Base-by-base conservation (phyloP, 352 stramenopile species). In the Pythium guiyangense region DNA sequence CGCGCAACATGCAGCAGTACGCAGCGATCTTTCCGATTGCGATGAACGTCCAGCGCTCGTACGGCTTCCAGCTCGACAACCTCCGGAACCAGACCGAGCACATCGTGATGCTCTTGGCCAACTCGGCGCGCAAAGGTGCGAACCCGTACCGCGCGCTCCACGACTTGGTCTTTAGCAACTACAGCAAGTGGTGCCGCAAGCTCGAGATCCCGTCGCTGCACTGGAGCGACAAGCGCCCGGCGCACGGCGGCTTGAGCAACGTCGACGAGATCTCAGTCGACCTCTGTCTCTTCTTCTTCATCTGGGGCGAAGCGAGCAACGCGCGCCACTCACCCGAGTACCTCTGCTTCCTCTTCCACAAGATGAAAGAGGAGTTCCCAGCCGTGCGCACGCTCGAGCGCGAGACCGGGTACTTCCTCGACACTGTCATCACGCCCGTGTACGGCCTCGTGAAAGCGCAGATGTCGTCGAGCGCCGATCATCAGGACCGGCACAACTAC, bases 261-360 rank as follows among this genome's bases (percentile, higher is more conserved):
- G 69, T 93, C n/a, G 85, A 96, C 59, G 85, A 94, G 59, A 90
- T 94, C 29, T 86, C 76, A 4, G 74, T 93, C 37, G 86, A 96
- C 57, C 67, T 96, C 29, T 94, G 84, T 22, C 63, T 99, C 9
- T 99, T 97, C 68, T 98, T 99, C 69, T 99, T 98, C 70, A 97
- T 99, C 54, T 99, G 97, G 97, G 97, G 97, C 22, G 97, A 99
- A 75, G 88, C 88, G 0, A 97, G 90, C 59, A 99, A 99, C 77
- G 71, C 99, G 56, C 84, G 96, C 37, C 97, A 99, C 71, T 97
- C 98, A 52, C 95, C 97, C 0, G 97, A 99, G 70, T 99, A 94
- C 66, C 59, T 99, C 53, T 99, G 96, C 77, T 99, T 98, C 68
- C 70, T 99, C 27, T 99, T 98, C 72, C 97, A 99, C 79, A 92